Base-by-base conservation (phyloP, 108 stramenopile species). In the Schizochytrium sp. region DNA sequence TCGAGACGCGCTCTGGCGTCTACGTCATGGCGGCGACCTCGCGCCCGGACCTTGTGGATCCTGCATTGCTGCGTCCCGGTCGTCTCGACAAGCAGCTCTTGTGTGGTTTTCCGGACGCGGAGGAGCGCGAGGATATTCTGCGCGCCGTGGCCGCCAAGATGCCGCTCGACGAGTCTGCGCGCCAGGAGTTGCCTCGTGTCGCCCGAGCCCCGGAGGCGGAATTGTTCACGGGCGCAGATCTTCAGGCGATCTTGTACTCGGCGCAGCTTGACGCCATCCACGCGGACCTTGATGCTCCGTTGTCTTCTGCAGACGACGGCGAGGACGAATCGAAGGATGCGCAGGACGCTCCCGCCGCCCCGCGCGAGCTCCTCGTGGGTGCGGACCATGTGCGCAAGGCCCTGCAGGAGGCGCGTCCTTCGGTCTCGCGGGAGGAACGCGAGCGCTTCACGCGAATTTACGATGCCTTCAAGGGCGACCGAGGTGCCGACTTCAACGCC, bases 41-140 rank as follows among this genome's bases (percentile, higher is more conserved):
- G 23, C 92, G 98, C 23, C 97, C 97, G 55, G 97, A 99, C 92
- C 96, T 97, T 87, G 94, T 99, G 29, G 98, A 99, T 89, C 94
- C 96, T 19, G 98, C 97, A 2, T 90, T 99, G 5, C 88, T 99
- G 53, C 93, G 97, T 3, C 98, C 97, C 19, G 98, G 98, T 0
- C 95, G 98, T 0, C 89, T 99, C 44, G 98, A 98, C 89, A 95
- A 94, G 88, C 97, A 98, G 88, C 91, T 98, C 25, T 97, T 94
- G 87, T 89, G 97, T 5, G 96, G 96, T 8, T 93, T 92, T 60
- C 94, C 97, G 29, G 87, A 91, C 57, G 92, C 89, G 8, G 71
- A 87, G 10, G 97, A 98, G 89, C 94, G 95, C 21, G 93, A 92
- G 19, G 93, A 95, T 44, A 98, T 98, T 72, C 92, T 98, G 63